Evolutionary conservation across 1,139 yeast genomes (phyloP).

Genomic region (Geotrichum candidum): DNA sequence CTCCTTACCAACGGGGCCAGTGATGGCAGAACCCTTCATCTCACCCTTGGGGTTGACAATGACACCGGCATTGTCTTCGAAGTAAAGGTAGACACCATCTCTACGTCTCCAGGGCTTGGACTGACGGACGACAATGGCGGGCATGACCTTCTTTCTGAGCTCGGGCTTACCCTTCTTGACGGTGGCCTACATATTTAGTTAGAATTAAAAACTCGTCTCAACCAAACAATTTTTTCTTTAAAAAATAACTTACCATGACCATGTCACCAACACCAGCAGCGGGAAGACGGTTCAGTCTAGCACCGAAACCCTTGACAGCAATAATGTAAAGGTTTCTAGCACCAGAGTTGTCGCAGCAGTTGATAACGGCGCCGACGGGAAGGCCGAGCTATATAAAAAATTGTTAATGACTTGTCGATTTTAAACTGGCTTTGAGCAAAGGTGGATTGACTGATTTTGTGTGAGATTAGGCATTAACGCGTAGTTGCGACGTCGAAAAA

Average conservation of each 20-base stretch:
- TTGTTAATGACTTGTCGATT: not conserved
- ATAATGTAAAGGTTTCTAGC: conserved; percentile 98
- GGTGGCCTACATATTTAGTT: conserved; percentile 52
- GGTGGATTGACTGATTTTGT: not conserved
- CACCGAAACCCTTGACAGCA: conserved; percentile 99
- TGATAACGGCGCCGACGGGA: conserved; percentile 99
- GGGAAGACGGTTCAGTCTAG: conserved; percentile 99
- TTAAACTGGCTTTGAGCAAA: not conserved
- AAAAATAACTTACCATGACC: conserved; percentile 58
- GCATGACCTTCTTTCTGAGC: conserved; percentile 99
- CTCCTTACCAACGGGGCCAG: conserved; percentile 99
- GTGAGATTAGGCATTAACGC: not conserved
- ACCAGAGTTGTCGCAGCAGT: conserved; percentile 99
- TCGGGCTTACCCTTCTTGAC: conserved; percentile 99
- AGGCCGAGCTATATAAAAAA: conserved; percentile 67
- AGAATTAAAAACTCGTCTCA: not conserved
- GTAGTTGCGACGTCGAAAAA: not conserved
- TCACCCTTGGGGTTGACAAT: conserved; percentile 99
- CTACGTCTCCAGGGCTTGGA: conserved; percentile 99
- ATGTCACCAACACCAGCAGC: conserved; percentile 99
- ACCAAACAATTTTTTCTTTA: not conserved
- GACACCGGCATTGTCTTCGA: conserved; percentile 99
- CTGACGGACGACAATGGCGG: conserved; percentile 99
- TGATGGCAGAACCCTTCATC: conserved; percentile 99
- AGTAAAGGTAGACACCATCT: conserved; percentile 99